Conservation (phyloP, 108 stramenopile species). For the Nannochloropsis granulata region DNA sequence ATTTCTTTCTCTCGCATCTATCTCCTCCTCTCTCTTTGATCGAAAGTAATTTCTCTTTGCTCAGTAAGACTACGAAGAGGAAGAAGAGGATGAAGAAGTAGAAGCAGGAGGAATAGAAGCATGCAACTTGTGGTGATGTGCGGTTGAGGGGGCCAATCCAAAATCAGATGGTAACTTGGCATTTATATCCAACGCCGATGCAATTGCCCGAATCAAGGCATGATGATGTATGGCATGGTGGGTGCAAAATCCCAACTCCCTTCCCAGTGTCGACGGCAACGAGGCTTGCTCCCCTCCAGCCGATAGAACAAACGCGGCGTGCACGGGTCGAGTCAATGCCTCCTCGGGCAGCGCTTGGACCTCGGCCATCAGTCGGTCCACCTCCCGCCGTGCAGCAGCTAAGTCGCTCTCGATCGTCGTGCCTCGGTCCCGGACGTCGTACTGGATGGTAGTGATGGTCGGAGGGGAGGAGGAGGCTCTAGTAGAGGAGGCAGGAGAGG, state of each 20-base stretch:
- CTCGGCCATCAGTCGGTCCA: not conserved
- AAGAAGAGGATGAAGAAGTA: not conserved
- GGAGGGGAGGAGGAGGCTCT: not conserved
- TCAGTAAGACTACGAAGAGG: too few species aligned
- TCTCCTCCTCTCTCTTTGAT: too few species aligned
- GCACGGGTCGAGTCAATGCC: not conserved
- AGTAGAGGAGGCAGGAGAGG: not conserved
- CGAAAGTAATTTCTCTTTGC: too few species aligned
- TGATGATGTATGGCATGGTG: not conserved
- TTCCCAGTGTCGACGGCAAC: not conserved
- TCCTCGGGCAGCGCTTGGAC: not conserved
- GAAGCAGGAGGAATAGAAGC: not conserved
- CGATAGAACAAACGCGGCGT: not conserved
- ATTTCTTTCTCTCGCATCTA: too few species aligned
- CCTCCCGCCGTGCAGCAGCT: not conserved
- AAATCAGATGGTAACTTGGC: not conserved
- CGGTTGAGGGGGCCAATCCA: not conserved
- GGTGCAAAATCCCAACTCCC: not conserved
- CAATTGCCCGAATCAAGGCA: not conserved
- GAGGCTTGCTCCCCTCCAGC: not conserved
- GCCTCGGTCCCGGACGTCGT: not conserved
- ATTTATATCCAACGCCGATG: not conserved
- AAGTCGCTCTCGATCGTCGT: not conserved
- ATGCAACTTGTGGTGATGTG: not conserved
- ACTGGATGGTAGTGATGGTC: not conserved